Percentiles rank a stretch among this genome's conserved stretches.
Conservation (phyloP, 148 eudicot genomes). For the Pouteria glomerata region DNA sequence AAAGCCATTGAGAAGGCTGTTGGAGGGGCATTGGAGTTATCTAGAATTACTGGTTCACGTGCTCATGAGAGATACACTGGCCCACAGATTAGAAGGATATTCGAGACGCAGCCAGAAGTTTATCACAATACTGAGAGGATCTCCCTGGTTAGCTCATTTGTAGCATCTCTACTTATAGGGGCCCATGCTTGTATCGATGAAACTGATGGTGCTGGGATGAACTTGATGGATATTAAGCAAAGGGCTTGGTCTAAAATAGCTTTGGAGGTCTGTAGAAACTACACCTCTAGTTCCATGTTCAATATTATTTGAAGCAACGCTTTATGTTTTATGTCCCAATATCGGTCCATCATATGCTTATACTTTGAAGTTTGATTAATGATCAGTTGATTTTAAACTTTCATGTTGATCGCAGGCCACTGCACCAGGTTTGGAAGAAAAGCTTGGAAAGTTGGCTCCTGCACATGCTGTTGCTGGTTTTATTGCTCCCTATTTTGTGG, state of each 20-base stretch:
- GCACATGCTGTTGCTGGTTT: slow-evolving; percentile 83
- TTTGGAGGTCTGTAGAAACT: slow-evolving; percentile 52
- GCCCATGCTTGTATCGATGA: slow-evolving; percentile 78
- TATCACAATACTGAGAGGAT: slow-evolving; percentile 76
- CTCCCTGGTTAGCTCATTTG: slow-evolving; percentile 85
- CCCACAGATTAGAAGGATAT: slow-evolving; percentile 74
- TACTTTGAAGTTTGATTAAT: neutral
- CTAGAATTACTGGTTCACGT: slow-evolving; percentile 75
- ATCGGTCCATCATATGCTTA: neutral
- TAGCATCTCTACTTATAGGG: slow-evolving; percentile 78
- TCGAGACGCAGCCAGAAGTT: slow-evolving; percentile 61
- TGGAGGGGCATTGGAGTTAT: slow-evolving; percentile 76
- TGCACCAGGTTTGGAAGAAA: slow-evolving; percentile 75
- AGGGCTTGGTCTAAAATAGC: slow-evolving; percentile 69
- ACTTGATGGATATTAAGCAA: slow-evolving; percentile 74
- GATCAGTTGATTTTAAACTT: neutral
- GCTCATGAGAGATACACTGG: slow-evolving; percentile 79
- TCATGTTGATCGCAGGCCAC: slow-evolving; percentile 54
- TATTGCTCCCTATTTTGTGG: slow-evolving; percentile 68
- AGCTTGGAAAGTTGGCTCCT: slow-evolving; percentile 81
- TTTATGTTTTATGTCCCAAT: neutral
- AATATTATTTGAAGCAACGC: neutral
- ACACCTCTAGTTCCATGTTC: slow-evolving; percentile 1
- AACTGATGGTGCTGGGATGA: slow-evolving; percentile 98
- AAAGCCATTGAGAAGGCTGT: slow-evolving; percentile 77